Base-by-base conservation (phyloP, 192 early-diverging fungal genomes). In the Backusella luteola region DNA sequence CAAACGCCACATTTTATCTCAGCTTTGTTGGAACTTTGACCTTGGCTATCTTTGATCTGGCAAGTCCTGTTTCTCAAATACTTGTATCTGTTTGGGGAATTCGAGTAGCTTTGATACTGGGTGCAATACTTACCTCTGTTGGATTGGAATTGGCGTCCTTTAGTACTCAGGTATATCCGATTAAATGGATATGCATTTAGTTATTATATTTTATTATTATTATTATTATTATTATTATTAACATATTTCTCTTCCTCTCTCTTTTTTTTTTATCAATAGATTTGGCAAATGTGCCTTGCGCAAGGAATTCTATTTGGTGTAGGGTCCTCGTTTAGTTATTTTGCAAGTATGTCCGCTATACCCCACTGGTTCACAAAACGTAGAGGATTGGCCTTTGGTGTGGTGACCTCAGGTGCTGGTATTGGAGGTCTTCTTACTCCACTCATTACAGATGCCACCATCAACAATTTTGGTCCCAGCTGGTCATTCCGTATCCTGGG, bases 401-500 rank as follows among this genome's bases (percentile, higher is more conserved):
- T 86, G 46, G 82, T 86, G 32, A 82, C 83, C 34, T 66, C 90
- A 34, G 94, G 94, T 2, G 83, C 87, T 17, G 94, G 94, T 19
- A 77, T 93, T 66, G 94, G 94, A 42, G 93, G 92, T 1, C 80
- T 94, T 4, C 83, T 87, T 8, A 81, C 92, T 71, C 83, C 88
- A 6, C 85, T 87, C 14, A 80, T 93, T 26, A 84, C 84, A 69
- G 87, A 85, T 23, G 34, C 77, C 53, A 80, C 93, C 17, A 83
- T 93, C 21, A 80, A 80, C 39, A 73, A 52, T 9, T 46, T 91
- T 23, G 93, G 90, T 0, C 77, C 85, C 32, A 59, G 73, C 2
- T 92, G 91, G 90, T 69, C 79, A 23, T 80, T 73, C 26, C 71
- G 79, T 53, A 72, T 80, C 8, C 21, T 80, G 32, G 79, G 79